phyloP scores from a whole-genome alignment of 2,329 filamentous ascomycete species.

The Fusarium keratoplasticum region DNA sequence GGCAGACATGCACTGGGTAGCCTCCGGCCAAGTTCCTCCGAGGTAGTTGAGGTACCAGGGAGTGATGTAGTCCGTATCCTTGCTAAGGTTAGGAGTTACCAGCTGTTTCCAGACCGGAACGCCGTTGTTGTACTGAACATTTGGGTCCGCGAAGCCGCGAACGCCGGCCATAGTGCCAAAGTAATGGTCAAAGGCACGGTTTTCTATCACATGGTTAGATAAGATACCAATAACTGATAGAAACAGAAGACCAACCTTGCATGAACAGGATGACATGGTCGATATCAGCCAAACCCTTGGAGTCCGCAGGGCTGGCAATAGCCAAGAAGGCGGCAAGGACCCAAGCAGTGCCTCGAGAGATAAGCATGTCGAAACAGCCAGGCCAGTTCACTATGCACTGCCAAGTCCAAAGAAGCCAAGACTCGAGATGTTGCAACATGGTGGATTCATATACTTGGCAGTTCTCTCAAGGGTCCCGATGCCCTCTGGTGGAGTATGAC shows the following conservation, averaged over 20 bases:
- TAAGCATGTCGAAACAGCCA: background rate
- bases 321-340: background rate
- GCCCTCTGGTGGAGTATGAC: background rate
- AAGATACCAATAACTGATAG: background rate
- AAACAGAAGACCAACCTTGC: background rate
- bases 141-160: slow-evolving; percentile 67
- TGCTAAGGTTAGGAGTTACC: background rate
- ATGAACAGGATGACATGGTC: background rate
- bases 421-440: slow-evolving; percentile 68
- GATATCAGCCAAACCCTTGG: background rate
- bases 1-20: slow-evolving; percentile 65
- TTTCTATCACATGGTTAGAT: slow-evolving; percentile 37
- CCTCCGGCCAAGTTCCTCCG: slow-evolving; percentile 60
- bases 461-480: background rate
- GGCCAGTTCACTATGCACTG: background rate
- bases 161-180: slow-evolving; percentile 68
- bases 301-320: background rate
- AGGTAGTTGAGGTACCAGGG: slow-evolving; percentile 68
- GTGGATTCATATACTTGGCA: slow-evolving; percentile 50
- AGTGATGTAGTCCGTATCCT: slow-evolving; percentile 45
- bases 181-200: slow-evolving; percentile 58
- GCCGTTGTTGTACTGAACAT: slow-evolving; percentile 53
- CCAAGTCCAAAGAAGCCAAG: slow-evolving; percentile 4
- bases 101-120: background rate
- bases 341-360: background rate